Evolutionary conservation across 495 filamentous ascomycete species (phyloP).

Genomic region (Geopyxis carbonaria): DNA sequence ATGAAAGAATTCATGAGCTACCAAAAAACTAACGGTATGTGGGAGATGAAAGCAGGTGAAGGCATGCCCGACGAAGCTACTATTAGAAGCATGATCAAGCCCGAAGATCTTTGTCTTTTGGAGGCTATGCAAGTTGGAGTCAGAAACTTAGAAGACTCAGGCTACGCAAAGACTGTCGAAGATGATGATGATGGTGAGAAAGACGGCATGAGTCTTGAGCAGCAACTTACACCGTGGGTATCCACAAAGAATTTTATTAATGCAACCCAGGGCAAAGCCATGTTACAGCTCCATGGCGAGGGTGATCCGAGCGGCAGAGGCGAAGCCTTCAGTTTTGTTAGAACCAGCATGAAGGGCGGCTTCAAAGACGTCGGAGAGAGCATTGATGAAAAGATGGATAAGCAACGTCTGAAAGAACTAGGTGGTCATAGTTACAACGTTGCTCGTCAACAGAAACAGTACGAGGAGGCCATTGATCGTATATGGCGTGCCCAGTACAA

Average conservation of each 20-base stretch:
- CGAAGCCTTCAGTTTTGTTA: conserved; percentile 85
- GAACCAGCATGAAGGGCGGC: conserved; percentile 96
- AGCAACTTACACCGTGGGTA: conserved; percentile 84
- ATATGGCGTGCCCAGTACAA: conserved; percentile 82
- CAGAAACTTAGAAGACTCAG: conserved; percentile 64
- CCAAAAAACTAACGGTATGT: conserved; percentile 64
- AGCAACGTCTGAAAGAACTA: conserved; percentile 68
- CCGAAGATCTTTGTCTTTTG: conserved; percentile 83
- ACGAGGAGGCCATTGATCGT: conserved; percentile 68
- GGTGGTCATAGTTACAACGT: conserved; percentile 97
- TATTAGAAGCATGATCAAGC: conserved; percentile 73
- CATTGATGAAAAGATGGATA: conserved; percentile 66
- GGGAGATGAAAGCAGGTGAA: conserved; percentile 58
- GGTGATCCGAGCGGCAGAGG: conserved; percentile 92
- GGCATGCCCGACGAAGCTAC: conserved; percentile 55
- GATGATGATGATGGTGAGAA: conserved; percentile 42
- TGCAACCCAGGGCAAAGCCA: conserved; percentile 85
- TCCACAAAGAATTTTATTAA: conserved; percentile 88
- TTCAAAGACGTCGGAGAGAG: conserved; percentile 84
- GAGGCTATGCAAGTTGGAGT: conserved; percentile 95
- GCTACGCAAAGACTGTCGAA: conserved; percentile 55
- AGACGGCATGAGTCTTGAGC: conserved; percentile 55
- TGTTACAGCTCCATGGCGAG: conserved; percentile 84
- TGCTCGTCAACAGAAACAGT: conserved; percentile 70
- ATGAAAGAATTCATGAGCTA: conserved; percentile 91